phyloP scores from a whole-genome alignment of 1,139 yeast genomes.

The Zygoascus hellenicus region DNA sequence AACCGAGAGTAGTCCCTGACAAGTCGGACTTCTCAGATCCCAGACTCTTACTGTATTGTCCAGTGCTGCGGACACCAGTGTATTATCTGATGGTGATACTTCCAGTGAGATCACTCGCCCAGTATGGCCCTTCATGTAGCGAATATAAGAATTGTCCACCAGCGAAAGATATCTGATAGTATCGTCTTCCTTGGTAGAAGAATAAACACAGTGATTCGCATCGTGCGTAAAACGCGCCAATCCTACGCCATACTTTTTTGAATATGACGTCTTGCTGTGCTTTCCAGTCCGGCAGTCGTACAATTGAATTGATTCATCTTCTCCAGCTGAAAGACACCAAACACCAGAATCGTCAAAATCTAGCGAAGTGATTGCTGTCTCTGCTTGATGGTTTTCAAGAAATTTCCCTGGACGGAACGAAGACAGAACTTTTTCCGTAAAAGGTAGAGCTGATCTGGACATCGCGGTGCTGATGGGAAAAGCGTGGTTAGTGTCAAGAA shows the following conservation, averaged over 20 bases:
- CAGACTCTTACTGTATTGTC: slow-evolving; percentile 82
- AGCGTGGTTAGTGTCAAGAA: too few relatives aligned
- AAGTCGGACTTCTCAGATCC: slow-evolving; percentile 61
- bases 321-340: slow-evolving; percentile 60
- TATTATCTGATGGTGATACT: slow-evolving; percentile 66
- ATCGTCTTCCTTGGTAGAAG: slow-evolving; percentile 74
- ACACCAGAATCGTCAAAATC: slow-evolving; percentile 86
- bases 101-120: slow-evolving; percentile 67
- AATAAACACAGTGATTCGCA: slow-evolving; percentile 68
- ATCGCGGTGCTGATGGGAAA: neutral
- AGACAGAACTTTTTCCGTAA: slow-evolving; percentile 42
- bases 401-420: slow-evolving; percentile 53
- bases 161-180: slow-evolving; percentile 60
- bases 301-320: slow-evolving; percentile 79
- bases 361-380: slow-evolving; percentile 62
- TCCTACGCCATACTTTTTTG: slow-evolving; percentile 91
- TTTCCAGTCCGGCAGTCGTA: slow-evolving; percentile 73
- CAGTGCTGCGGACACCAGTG: slow-evolving; percentile 60
- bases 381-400: slow-evolving; percentile 48
- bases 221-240: slow-evolving; percentile 79
- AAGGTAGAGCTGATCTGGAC: slow-evolving; percentile 21
- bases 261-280: slow-evolving; percentile 48
- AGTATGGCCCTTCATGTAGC: slow-evolving; percentile 85
- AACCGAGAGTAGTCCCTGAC: slow-evolving; percentile 51
- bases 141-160: slow-evolving; percentile 68